A percentile compares a stretch with the other conserved stretches of the same genome.
phyloP scores from a whole-genome alignment of 352 stramenopile species.

The Globisporangium radiosum region DNA sequence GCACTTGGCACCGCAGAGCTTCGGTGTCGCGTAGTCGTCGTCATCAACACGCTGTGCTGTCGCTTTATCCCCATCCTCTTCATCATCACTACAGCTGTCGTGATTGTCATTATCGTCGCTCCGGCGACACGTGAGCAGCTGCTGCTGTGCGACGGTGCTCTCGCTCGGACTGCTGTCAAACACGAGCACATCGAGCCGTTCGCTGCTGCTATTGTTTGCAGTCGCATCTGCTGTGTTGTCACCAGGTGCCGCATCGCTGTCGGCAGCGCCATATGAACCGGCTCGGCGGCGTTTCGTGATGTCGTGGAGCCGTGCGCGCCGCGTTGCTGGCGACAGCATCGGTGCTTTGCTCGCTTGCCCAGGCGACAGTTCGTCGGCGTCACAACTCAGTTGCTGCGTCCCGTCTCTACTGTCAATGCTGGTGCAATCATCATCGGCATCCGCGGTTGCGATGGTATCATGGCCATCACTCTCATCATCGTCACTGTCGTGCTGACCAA shows the following conservation, averaged over 20 bases:
- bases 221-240: slow-evolving; percentile 34
- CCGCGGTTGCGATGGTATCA: background rate
- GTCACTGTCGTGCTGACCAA: slow-evolving; percentile 6
- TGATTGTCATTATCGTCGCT: slow-evolving; percentile 14
- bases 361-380: slow-evolving; percentile 9
- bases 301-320: slow-evolving; percentile 5
- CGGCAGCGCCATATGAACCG: no score
- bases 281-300: background rate
- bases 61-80: no score
- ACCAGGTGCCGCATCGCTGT: background rate
- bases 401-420: background rate
- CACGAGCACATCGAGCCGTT: slow-evolving; percentile 11
- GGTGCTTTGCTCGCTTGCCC: slow-evolving; percentile 1
- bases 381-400: background rate
- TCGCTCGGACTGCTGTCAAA: slow-evolving; percentile 43
- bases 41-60: background rate
- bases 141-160: slow-evolving; percentile 43
- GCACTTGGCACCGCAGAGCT: slow-evolving; percentile 37
- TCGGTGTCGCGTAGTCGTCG: slow-evolving; percentile 13
- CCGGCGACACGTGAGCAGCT: slow-evolving; percentile 30
- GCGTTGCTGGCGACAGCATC: slow-evolving; percentile 8
- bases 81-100: background rate
- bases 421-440: slow-evolving; percentile 5
- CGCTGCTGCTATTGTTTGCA: slow-evolving; percentile 15
- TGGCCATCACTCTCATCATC: slow-evolving; percentile 1